Evolutionary conservation across 345 rosid species (phyloP).

Genomic region (Diplotaxis tenuifolia): DNA sequence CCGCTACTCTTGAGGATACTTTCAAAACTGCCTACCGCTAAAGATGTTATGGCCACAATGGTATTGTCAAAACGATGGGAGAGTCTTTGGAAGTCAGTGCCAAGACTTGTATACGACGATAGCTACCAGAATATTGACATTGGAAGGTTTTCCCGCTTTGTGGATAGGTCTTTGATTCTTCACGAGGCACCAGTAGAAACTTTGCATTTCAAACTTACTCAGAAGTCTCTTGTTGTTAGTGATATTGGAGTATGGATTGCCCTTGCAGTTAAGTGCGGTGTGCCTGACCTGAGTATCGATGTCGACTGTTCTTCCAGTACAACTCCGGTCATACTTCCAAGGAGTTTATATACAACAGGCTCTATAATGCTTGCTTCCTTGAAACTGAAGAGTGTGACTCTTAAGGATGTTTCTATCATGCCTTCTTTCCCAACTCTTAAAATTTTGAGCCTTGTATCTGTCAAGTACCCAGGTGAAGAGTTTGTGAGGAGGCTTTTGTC

Average conservation of each 20-base stretch:
- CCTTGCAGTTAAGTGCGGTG: background rate
- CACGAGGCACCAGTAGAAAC: conserved; percentile 7
- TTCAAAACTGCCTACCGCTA: background rate
- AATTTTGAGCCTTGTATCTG: background rate
- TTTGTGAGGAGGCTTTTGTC: background rate
- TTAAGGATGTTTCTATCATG: background rate
- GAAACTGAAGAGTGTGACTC: background rate
- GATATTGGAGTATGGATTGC: conserved; percentile 1
- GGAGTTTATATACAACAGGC: background rate
- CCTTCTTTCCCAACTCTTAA: background rate
- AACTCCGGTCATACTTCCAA: background rate
- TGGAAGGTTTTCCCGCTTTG: conserved; percentile 8
- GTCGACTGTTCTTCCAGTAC: background rate
- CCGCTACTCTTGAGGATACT: background rate
- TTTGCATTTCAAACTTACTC: background rate
- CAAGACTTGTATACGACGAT: background rate
- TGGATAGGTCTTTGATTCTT: conserved; percentile 19
- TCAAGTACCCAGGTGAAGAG: background rate
- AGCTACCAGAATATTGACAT: background rate
- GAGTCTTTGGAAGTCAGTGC: conserved; percentile 1
- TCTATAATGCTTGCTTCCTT: background rate
- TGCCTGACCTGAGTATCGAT: background rate
- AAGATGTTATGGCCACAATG: conserved; percentile 15
- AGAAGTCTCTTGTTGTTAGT: background rate
- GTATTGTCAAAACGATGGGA: conserved; percentile 15